Base-by-base conservation (phyloP, 2,329 filamentous ascomycete genomes). In the Cryoendolithus antarcticus region DNA sequence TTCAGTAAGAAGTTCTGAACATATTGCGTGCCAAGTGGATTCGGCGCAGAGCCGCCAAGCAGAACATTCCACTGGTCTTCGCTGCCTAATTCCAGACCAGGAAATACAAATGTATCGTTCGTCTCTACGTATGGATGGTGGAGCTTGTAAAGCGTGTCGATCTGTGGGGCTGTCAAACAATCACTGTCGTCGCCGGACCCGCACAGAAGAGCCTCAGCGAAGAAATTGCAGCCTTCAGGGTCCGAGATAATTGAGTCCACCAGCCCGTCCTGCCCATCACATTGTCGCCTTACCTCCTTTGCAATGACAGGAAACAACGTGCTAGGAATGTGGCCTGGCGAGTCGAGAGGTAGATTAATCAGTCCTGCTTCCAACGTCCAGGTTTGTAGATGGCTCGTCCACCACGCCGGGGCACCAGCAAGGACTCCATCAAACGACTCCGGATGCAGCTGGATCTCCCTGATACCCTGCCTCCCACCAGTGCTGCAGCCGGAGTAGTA, bases 401-500 rank as follows among this genome's bases (percentile, higher is more conserved):
- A 71, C 67, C 69, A 73, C 0, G 69, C 62, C 9, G 65, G 59
- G 4, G 64, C 69, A 6, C 71, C 70, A 10, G 71, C 66, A 2
- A 76, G 49, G 8, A 71, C 62, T 12, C 73, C 74, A 47, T 77
- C 71, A 41, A 76, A 76, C 44, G 76, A 72, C 0, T 67, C 58
- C 0, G 74, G 72, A 44, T 66, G 75, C 9, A 57, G 49, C 45
- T 77, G 66, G 0, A 70, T 66, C 4, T 66, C 64, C 39, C 70
- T 71, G 30, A 74, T 58, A 3, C 72, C 75, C 58, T 77, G 71
- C 0, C 74, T 36, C 1, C 75, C 74, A 4, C 75, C 75, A 0
- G 71, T 69, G 0, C 72, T 77, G 48, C 74, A 77, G 4, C 75
- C 75, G 2, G 69, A 49, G 43, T 69, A 77, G 53, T 77, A 78